Evolutionary conservation across 1,284 basidiomycete species (phyloP), one percentile per base, ranked within the genome.

Genomic region (Golubevia pallescens): DNA sequence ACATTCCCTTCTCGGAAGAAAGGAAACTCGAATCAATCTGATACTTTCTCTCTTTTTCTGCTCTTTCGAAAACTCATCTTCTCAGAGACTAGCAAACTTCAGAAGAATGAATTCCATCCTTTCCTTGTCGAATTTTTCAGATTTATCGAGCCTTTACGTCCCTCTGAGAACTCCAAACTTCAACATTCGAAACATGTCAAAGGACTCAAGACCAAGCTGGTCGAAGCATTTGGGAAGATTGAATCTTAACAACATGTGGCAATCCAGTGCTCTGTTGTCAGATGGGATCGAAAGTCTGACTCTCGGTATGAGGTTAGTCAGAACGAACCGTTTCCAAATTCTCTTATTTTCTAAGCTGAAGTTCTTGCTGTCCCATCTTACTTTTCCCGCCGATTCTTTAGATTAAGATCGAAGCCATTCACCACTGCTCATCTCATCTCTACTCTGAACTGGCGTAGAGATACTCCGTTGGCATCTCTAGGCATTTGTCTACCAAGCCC

Each of bases 241-340:
- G 28, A 61, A 75, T 61, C 52, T 70, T 19, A 21, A 34, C 21
- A 68, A 75, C 24, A 66, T 75, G 70, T 70, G 73, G 58, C 72
- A 81, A 19, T 65, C 68, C 0, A 68, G 72, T 32, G 79, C 79
- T 1, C 65, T 84, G 16, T 48, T 82, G 1, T 67, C 77, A 5
- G 67, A 79, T 1, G 73, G 79, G 52, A 62, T 77, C 48, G 81
- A 84, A 53, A 79, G 80, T 16, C 74, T 80, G 2, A 84, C 80
- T n/a, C 58, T 84, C 20, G 65, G 68, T 0, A 62, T 42, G 3
- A 67, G 74, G 63, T 67, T 19, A 42, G 65, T 63, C 3, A 38
- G 10, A 38, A 38, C 34, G 10, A 38, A 38, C 5, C 34, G n/a
- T n/a, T n/a, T n/a, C n/a, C n/a, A n/a, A n/a, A n/a, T 38, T 38